These are phyloP conservation scores for Russula emetica DNA, from an alignment of 768 basidiomycete genomes.

Conservation along the genomic window DNA sequence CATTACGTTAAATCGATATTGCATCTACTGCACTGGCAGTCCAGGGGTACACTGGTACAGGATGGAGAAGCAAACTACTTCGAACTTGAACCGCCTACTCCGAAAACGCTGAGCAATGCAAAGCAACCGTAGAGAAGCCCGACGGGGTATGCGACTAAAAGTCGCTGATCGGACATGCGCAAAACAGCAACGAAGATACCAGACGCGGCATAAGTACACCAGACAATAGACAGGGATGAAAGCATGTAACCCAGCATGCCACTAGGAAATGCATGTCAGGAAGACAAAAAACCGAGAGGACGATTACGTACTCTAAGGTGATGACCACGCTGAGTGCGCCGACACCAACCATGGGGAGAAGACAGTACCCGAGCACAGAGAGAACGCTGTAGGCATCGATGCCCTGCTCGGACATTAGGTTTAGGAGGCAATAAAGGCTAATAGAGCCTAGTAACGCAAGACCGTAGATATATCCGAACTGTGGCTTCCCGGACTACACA, in stretches of 20 bases:
- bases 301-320: constrained; percentile 72
- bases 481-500: constrained; percentile 89
- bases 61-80: constrained; percentile 8
- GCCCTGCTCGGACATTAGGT: constrained; percentile 92
- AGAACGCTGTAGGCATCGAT: constrained; percentile 95
- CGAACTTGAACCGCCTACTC: constrained; percentile 39
- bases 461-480: constrained; percentile 98
- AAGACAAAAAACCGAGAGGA: constrained; percentile 12
- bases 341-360: constrained; percentile 94
- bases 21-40: constrained; percentile 16
- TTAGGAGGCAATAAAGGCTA: constrained; percentile 90
- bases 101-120: constrained; percentile 88
- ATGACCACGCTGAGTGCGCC: constrained; percentile 83
- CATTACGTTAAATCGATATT: constrained; percentile 29
- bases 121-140: constrained; percentile 93
- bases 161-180: constrained; percentile 90
- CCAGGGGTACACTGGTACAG: constrained; percentile 14
- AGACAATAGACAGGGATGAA: constrained; percentile 76
- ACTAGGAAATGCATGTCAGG: constrained; percentile 39
- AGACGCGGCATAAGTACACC: constrained; percentile 97
- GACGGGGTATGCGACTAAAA: constrained; percentile 95
- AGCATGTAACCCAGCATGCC: constrained; percentile 82
- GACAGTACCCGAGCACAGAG: constrained; percentile 93
- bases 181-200: constrained; percentile 94
- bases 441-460: constrained; percentile 91